Percentiles rank a stretch among this genome's conserved stretches.
Conservation (phyloP, 2,329 filamentous ascomycete genomes). For the Aureobasidium sp. region DNA sequence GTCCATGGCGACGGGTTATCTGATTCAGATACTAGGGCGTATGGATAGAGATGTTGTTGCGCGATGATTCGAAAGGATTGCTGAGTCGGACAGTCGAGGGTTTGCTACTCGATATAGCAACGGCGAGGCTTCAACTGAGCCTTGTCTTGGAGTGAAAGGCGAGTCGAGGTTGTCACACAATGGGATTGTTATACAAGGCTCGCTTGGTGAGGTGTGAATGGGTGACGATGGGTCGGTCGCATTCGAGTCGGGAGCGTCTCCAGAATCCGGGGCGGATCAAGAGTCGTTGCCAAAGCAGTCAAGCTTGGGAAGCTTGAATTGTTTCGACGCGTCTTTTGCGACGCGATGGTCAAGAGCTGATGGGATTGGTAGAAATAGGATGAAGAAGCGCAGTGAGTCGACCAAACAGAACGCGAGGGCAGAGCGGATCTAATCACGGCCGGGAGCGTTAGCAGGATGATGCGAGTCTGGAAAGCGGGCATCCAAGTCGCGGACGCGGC, state of each 20-base stretch:
- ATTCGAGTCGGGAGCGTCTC: neutral
- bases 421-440: conserved; percentile 9
- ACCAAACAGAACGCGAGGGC: conserved; percentile 10
- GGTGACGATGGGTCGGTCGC: neutral
- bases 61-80: neutral
- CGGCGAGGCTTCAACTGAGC: neutral
- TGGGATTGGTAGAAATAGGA: conserved; percentile 8
- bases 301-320: neutral
- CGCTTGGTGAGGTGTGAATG: neutral
- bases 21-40: too few species aligned
- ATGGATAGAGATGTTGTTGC: neutral
- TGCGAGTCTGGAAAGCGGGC: neutral
- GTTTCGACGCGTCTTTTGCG: neutral
- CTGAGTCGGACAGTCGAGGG: neutral
- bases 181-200: neutral
- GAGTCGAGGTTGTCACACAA: neutral
- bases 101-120: neutral
- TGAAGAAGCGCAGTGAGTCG: neutral
- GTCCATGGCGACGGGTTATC: conserved; percentile 36
- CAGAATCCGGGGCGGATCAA: neutral
- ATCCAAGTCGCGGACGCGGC: neutral
- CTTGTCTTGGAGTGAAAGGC: neutral
- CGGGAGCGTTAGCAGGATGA: neutral
- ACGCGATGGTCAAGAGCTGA: neutral
- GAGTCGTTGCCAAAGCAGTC: neutral